Base-by-base conservation (phyloP, 306 rosid genomes). In the Coriaria nepalensis region DNA sequence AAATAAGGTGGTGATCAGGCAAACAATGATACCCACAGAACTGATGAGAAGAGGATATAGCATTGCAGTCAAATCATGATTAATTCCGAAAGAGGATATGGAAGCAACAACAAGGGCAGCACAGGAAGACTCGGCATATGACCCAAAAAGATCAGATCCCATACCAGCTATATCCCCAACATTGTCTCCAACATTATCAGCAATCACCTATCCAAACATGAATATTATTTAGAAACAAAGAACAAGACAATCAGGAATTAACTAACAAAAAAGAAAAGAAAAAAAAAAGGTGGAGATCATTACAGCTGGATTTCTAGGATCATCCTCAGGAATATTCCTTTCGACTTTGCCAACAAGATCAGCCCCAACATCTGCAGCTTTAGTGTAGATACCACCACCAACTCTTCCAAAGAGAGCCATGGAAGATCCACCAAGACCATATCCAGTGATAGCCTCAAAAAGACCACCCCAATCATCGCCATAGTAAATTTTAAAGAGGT, bases 331-430 rank as follows among this genome's bases (percentile, higher is more conserved):
- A 62, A 90, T 90, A 72, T 90, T 82, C 46, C 92, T 81, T 59
- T 90, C 95, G 50, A 90, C 79, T 78, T 90, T 90, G 55, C 98
- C 95, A 9, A 90, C 94, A 51, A 81, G 95, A 60, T 84, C 98
- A n/a, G 95, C 98, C 71, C 95, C 98, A 48, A 90, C 95, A 81
- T 81, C 95, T 48, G 98, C 95, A 67, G 98, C 98, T 68, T 90
- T 90, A 11, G 95, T 85, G 37, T 90, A 90, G 79, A 90, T 90
- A 58, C 95, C 98, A 50, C 98, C 98, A 53, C 79, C 95, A 73
- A 90, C 98, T 81, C 98, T 77, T 9, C 98, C 95, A 46, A 85
- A 85, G 53, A 90, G 78, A 73, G 98, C 98, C 98, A 90, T 85
- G 53, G 94, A 90, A 51, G 98, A 90, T 52, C 95, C 98, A 8